Base-by-base conservation (phyloP, 2,329 filamentous ascomycete genomes). In the Colletotrichum abscissum region DNA sequence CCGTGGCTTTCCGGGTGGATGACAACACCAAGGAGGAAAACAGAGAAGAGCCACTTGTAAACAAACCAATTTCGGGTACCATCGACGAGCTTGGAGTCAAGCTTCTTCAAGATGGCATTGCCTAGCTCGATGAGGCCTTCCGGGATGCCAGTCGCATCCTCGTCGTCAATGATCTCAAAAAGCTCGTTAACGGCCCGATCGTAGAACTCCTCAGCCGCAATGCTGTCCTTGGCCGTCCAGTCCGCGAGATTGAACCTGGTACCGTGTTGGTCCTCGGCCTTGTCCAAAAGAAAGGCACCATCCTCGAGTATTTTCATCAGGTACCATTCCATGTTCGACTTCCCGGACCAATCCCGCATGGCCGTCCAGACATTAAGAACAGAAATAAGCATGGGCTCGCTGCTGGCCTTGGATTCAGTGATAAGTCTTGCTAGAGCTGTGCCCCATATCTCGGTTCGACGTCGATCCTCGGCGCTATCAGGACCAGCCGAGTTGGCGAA, bases 261-360 rank as follows among this genome's bases (percentile, higher is more conserved):
- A 46, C 92, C 90, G 75, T 93, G 89, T 78, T 94, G 93, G 79
- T 95, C 93, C 81, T 95, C 94, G 78, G 94, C 92, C 79, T 93
- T 92, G 79, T 98, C 95, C 77, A 98, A 87, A 70, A 98, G 87
- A 80, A 98, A 98, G 52, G 95, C 93, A 76, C 97, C 97, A 78
- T 97, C 94, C 83, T 98, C 94, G 38, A 99, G 89, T 73, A 97
- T 94, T 80, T 97, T 94, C 94, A 98, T 97, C 14, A 99, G 89
- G 81, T 96, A 98, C 84, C 95, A 93, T 84, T 98, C 95, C 87
- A 99, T 92, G 76, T 95, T 97, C 76, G 92, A 91, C 78, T 93
- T 95, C 70, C 95, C 95, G 54, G 94, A 93, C 95, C 96, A 98
- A 82, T 95, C 92, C 75, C 94, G 92, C 88, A 95, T 94, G 69